These are phyloP conservation scores for Ogataea dorogensis DNA, from an alignment of 805 yeast species.

Conservation along the genomic window DNA sequence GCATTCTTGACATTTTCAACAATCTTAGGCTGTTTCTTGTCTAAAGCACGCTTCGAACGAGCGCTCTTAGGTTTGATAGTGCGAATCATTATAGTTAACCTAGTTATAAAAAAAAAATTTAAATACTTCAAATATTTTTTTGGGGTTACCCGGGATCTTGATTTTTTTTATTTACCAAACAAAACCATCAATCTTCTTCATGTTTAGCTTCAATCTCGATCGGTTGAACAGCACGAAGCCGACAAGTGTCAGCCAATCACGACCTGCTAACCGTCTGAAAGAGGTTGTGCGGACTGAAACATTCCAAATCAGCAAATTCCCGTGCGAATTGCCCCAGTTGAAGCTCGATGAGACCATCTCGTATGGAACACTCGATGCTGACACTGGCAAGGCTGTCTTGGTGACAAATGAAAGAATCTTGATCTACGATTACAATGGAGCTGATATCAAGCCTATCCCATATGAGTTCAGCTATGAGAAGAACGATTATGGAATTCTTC, in stretches of 20 bases:
- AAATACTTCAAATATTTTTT: conserved; percentile 9
- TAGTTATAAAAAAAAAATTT: conserved; percentile 12
- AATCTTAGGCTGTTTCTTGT: conserved; percentile 81
- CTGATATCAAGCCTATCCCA: conserved; percentile 57
- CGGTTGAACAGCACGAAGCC: conserved; percentile 9
- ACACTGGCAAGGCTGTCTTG: conserved; percentile 29
- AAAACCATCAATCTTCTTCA: conserved; percentile 2
- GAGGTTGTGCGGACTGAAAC: conserved; percentile 60
- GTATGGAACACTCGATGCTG: conserved; percentile 26
- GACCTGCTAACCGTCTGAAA: conserved; percentile 6
- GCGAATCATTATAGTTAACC: conserved; percentile 36
- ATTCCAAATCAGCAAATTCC: conserved; percentile 55
- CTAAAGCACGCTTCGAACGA: conserved; percentile 91
- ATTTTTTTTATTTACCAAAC: conserved; percentile 12
- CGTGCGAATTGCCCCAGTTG: conserved; percentile 49
- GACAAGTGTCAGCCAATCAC: not conserved
- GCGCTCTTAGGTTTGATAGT: conserved; percentile 86
- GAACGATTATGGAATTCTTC: conserved; percentile 34
- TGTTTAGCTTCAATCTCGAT: conserved; percentile 12
- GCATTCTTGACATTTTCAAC: conserved; percentile 90
- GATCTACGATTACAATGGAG: conserved; percentile 68
- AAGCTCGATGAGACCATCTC: conserved; percentile 28
- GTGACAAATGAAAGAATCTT: conserved; percentile 50
- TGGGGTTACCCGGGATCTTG: conserved; percentile 14
- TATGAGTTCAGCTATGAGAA: conserved; percentile 46